phyloP scores from a whole-genome alignment of 1,284 basidiomycete species.

The Anthracocystis panici-leucophaei region DNA sequence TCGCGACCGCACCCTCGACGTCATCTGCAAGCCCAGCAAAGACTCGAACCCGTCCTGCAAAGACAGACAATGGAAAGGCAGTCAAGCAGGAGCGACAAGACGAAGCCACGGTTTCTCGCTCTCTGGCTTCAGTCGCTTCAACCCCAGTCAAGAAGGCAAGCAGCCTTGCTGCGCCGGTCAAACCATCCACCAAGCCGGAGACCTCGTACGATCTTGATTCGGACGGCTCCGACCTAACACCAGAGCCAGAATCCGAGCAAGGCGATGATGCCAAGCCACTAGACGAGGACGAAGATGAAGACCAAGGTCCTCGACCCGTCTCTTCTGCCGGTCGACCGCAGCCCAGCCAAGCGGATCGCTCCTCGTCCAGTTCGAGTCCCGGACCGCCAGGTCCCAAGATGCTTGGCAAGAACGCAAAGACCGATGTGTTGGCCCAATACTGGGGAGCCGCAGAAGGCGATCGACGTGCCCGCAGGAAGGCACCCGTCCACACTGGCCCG shows the following conservation, averaged over 20 bases:
- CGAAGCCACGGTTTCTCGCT: constrained; percentile 20
- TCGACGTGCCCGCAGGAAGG: constrained; percentile 49
- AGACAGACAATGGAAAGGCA: constrained; percentile 11
- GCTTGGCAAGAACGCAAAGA: constrained; percentile 66
- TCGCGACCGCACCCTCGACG: neutral
- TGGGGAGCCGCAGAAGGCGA: constrained; percentile 67
- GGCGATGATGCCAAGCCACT: constrained; percentile 23
- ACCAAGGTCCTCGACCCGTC: constrained; percentile 23
- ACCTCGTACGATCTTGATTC: constrained; percentile 34
- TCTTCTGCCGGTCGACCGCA: constrained; percentile 25
- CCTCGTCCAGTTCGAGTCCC: constrained; percentile 44
- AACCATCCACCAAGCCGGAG: constrained; percentile 1
- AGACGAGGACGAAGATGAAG: constrained; percentile 41
- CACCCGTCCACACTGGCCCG: constrained; percentile 38
- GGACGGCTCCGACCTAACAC: constrained; percentile 50
- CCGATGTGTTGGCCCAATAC: constrained; percentile 64
- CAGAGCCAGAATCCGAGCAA: constrained; percentile 46
- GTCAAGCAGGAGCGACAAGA: constrained; percentile 31
- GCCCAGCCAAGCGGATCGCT: constrained; percentile 19
- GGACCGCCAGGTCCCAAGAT: constrained; percentile 64
- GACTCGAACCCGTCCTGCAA: constrained; percentile 7
- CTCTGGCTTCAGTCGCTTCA: constrained; percentile 16
- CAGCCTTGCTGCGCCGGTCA: constrained; percentile 7
- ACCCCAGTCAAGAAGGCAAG: constrained; percentile 15
- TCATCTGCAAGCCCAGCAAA: constrained; percentile 8